phyloP scores from a whole-genome alignment of 2,329 filamentous ascomycete genomes.

The Pestalotiopsis fici region DNA sequence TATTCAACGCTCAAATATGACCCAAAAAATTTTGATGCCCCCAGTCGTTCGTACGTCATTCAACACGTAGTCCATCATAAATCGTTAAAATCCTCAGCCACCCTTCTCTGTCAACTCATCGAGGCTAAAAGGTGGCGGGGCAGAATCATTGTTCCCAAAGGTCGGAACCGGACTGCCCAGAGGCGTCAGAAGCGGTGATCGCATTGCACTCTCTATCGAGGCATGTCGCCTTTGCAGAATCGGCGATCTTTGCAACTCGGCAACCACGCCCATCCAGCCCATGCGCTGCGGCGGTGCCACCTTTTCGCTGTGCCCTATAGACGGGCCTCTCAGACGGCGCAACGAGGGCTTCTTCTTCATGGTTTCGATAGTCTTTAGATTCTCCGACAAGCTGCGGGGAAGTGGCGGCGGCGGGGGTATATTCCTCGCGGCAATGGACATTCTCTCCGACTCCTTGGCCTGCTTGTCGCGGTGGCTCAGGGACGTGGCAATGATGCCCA shows the following conservation, averaged over 20 bases:
- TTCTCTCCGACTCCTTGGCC: constrained; percentile 30
- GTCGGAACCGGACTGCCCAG: constrained; percentile 8
- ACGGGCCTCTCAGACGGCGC: constrained; percentile 54
- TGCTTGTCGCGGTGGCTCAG: constrained; percentile 34
- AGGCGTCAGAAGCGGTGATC: constrained; percentile 33
- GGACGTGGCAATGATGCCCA: constrained; percentile 55
- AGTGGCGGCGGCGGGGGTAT: constrained; percentile 32
- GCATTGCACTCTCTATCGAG: constrained; percentile 62
- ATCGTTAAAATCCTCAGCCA: neutral
- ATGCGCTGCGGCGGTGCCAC: constrained; percentile 47
- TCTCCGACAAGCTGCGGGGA: constrained; percentile 43
- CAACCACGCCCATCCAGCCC: constrained; percentile 65
- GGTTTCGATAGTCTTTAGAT: constrained; percentile 28
- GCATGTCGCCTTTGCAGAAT: constrained; percentile 62
- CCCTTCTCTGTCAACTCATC: neutral
- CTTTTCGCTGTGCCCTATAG: constrained; percentile 53
- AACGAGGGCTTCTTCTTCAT: constrained; percentile 43
- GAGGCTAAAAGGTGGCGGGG: constrained; percentile 3
- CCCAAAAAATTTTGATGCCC: neutral
- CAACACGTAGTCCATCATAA: neutral
- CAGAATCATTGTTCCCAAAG: neutral
- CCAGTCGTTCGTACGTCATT: neutral
- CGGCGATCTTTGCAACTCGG: constrained; percentile 63
- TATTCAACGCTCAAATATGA: neutral
- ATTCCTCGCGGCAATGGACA: constrained; percentile 19